These are phyloP conservation scores for Periconia sp. DNA, from an alignment of 2,329 filamentous ascomycete species.

Conservation along the genomic window DNA sequence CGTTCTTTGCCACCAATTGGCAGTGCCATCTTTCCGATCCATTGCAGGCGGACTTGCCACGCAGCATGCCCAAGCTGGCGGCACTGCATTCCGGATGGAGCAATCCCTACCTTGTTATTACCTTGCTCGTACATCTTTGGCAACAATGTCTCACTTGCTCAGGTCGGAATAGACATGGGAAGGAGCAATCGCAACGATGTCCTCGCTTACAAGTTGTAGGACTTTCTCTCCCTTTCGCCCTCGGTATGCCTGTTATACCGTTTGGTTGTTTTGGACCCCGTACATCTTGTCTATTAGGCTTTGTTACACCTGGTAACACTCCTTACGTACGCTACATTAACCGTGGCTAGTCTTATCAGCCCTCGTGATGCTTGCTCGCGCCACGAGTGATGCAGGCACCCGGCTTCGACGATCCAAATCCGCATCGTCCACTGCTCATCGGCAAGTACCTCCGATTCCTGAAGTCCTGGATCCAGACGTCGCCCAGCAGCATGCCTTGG, in stretches of 20 bases:
- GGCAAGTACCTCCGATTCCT: constrained; percentile 14
- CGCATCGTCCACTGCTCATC: constrained; percentile 29
- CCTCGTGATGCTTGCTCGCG: constrained; percentile 36
- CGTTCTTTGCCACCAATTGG: no score
- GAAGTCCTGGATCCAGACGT: constrained; percentile 29
- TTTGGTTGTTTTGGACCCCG: constrained; percentile 10
- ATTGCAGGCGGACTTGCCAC: no score
- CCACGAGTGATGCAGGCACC: constrained; percentile 39
- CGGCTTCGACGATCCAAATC: constrained; percentile 44
- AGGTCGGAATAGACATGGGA: neutral
- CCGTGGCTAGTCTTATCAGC: constrained; percentile 19
- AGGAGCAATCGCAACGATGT: neutral
- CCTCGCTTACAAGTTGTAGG: neutral
- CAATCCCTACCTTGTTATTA: no score
- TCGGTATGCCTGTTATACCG: constrained; percentile 1
- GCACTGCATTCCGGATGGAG: no score
- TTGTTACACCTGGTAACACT: constrained; percentile 4
- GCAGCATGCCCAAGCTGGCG: no score
- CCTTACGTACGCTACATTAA: constrained; percentile 16
- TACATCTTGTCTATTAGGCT: constrained; percentile 20
- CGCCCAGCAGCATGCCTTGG: constrained; percentile 39
- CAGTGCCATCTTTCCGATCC: no score
- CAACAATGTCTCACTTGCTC: no score
- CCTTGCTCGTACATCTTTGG: no score
- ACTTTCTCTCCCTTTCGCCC: neutral